Conservation (phyloP, 176 grass and related monocot genomes). For the Urochloa ruziziensis region DNA sequence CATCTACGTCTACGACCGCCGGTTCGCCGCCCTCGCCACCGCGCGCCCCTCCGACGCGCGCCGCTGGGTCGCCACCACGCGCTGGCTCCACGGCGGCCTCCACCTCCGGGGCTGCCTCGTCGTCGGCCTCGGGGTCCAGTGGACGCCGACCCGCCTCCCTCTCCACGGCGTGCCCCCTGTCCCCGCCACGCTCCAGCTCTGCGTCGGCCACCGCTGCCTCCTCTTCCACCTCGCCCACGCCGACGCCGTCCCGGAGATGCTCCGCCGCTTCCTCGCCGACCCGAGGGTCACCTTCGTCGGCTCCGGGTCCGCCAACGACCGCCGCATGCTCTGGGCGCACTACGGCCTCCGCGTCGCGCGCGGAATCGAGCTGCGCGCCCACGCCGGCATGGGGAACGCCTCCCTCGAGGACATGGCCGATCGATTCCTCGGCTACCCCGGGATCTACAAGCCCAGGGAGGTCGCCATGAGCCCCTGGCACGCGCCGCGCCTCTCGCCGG, state of each 20-base stretch:
- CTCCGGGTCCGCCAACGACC: neutral
- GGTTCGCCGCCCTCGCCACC: conserved; percentile 21
- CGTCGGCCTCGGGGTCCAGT: conserved; percentile 46
- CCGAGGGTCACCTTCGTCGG: conserved; percentile 41
- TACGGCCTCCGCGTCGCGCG: conserved; percentile 8
- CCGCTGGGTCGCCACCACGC: conserved; percentile 27
- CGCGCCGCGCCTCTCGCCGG: neutral
- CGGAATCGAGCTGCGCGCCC: neutral
- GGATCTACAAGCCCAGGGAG: neutral
- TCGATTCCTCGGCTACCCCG: conserved; percentile 22
- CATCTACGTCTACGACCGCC: neutral
- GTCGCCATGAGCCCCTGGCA: conserved; percentile 43
- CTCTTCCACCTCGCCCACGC: conserved; percentile 41
- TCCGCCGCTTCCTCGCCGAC: conserved; percentile 37
- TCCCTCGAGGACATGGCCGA: conserved; percentile 38
- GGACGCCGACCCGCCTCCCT: neutral
- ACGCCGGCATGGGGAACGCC: conserved; percentile 33
- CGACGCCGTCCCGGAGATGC: neutral
- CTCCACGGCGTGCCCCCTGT: neutral
- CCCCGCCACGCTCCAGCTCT: conserved; percentile 46
- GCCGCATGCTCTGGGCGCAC: conserved; percentile 17
- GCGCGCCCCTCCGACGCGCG: neutral
- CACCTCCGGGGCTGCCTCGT: neutral
- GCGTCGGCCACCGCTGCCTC: conserved; percentile 33
- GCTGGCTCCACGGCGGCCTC: conserved; percentile 4